These are phyloP conservation scores for Anacardium occidentale DNA, from an alignment of 345 rosid species.

Conservation along the genomic window DNA sequence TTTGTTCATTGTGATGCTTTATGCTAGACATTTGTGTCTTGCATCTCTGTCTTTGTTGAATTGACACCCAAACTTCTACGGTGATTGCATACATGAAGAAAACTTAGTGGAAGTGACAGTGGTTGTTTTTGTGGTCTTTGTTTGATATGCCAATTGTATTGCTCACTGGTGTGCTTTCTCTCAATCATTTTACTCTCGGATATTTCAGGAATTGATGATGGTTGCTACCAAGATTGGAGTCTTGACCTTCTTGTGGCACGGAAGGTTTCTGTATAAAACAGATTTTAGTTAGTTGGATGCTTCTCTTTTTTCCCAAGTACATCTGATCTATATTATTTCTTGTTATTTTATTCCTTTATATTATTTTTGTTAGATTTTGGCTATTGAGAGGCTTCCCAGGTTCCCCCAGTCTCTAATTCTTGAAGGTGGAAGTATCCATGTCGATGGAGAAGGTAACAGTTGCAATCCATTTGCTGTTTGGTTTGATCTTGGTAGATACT, in stretches of 20 bases:
- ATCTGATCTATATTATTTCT: neutral
- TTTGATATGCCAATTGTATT: constrained; percentile 4
- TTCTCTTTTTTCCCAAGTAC: constrained; percentile 8
- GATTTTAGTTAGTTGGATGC: neutral
- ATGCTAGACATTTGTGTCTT: too few relatives aligned
- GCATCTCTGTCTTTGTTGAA: constrained; percentile 9
- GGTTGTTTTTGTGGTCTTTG: neutral
- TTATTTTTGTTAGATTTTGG: constrained; percentile 55
- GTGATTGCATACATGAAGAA: neutral
- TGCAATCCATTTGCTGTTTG: constrained; percentile 1
- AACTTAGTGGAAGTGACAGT: neutral
- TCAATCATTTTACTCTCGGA: constrained; percentile 14
- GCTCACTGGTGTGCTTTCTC: neutral
- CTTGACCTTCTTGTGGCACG: constrained; percentile 73
- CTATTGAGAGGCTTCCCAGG: constrained; percentile 66
- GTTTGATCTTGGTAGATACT: neutral
- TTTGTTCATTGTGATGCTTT: neutral
- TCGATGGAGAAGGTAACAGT: constrained; percentile 85
- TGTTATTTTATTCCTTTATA: constrained; percentile 18
- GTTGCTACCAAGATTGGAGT: constrained; percentile 89
- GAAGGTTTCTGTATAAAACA: constrained; percentile 50
- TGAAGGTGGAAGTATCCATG: constrained; percentile 99
- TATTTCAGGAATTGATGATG: constrained; percentile 65
- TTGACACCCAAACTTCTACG: neutral
- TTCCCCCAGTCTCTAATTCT: constrained; percentile 70